Base-by-base conservation (phyloP, 2,329 filamentous ascomycete genomes). In the Botrytis medusae region DNA sequence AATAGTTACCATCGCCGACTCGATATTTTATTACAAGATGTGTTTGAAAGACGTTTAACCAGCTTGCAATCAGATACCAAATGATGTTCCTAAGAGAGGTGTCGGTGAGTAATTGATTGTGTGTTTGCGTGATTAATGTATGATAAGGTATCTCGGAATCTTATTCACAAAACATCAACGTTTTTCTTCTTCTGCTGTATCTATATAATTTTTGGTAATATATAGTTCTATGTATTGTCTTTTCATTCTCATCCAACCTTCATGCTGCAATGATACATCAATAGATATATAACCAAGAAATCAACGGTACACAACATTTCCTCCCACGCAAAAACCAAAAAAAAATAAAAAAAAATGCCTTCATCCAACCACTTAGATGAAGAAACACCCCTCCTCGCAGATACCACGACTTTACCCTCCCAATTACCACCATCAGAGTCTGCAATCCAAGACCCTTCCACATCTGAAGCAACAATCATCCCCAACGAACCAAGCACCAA, bases 401-500 rank as follows among this genome's bases (percentile, higher is more conserved):
- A 78, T 25, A 63, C 65, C 12, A 48, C 60, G 61, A 67, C 59
- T 14, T 59, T 46, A 14, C 44, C 62, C 9, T 37, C 37, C 54
- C 59, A 59, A 48, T 71, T 40, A 29, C 29, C 64, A 22, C n/a
- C 51, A 10, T 37, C n/a, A 2, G 25, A 37, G 9, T 57, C 51
- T n/a, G 25, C 51, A 57, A 18, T 57, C 51, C 51, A 25, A 40
- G 42, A 76, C 42, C 44, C 32, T 48, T 16, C 59, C 65, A 54
- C 48, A 65, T 65, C 73, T 16, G 78, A 79, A 72, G 62, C 78
- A 67, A 76, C 74, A 8, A 78, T 88, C 61, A 77, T 89, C n/a
- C 83, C 83, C 48, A 82, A 86, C 37, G 84, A 88, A 72, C 80
- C 87, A 32, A 85, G 85, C 2, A 83, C 84, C 2, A 78, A 83